Evolutionary conservation across 306 rosid genomes (phyloP), one percentile per base, ranked within the genome.

Genomic region (Cicer judaicum): DNA sequence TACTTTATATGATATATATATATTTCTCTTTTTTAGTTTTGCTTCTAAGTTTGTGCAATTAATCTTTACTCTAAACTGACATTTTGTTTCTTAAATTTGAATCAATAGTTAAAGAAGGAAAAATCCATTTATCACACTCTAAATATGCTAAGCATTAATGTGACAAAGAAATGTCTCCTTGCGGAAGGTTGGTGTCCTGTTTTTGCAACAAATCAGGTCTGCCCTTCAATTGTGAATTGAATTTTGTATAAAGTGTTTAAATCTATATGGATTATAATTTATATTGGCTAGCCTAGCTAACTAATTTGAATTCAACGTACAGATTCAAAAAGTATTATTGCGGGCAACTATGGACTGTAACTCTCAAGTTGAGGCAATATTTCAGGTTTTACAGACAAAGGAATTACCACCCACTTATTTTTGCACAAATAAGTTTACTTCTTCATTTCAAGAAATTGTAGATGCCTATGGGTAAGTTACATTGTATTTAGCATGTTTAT

Each of bases 161-260:
- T 93, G 70, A 89, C 97, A 49, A 91, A 73, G 81, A 89, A 89
- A 85, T 93, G 97, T 70, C 96, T 93, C 76, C 91, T 90, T 69
- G 96, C 93, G 8, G 96, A 91, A 84, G 97, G 96, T 66, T 93
- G 98, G 98, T 89, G 89, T 82, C 96, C 97, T 60, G 81, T 91
- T 76, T 87, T 80, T 70, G 97, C 97, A 38, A 78, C 92, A 83
- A 81, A 56, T 54, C 88, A 91, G 97, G 96, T 93, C 78, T 75
- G 85, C 68, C 44, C 54, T 81, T 59, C 74, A 67, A 39, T 64
- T 34, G 24, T 34, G 43, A 49, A 50, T 77, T 67, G 42, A 44
- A 43, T 80, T 78, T 39, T 18, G 66, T 18, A 53, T 74, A 43
- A 7, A 46, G 67, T 43, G 74, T 69, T 15, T 50, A 60, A 41